Conservation (phyloP, 176 grass and related monocot species). For the Triticum urartu region DNA sequence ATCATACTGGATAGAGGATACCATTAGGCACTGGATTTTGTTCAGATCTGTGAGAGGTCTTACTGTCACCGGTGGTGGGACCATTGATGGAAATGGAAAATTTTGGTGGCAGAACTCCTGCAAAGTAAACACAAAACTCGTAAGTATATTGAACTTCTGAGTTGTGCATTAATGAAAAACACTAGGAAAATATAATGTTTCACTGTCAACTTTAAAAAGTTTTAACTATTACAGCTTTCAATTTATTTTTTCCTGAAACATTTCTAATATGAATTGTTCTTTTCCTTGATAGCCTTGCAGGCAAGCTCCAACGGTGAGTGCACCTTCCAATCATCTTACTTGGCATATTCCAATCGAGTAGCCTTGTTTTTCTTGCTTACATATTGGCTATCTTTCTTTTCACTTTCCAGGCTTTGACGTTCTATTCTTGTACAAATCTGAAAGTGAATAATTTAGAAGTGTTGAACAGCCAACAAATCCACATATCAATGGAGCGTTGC, state of each 20-base stretch:
- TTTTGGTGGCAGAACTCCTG: constrained; percentile 70
- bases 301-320: constrained; percentile 47
- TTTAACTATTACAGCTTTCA: not conserved
- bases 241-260: not conserved
- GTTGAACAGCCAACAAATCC: constrained; percentile 43
- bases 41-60: constrained; percentile 41
- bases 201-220: not conserved
- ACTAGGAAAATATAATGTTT: not conserved
- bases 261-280: constrained; percentile 14
- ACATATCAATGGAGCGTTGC: constrained; percentile 39
- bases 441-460: constrained; percentile 35
- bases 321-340: not conserved
- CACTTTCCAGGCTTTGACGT: constrained; percentile 43
- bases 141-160: constrained; percentile 17
- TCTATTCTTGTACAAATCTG: constrained; percentile 50
- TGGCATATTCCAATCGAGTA: not conserved
- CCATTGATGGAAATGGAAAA: constrained; percentile 64
- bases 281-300: constrained; percentile 50
- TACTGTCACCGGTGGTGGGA: constrained; percentile 52
- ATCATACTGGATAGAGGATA: constrained; percentile 38
- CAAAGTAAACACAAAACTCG: constrained; percentile 50
- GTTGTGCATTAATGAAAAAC: not conserved
- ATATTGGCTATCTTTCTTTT: not conserved
- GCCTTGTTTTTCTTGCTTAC: not conserved
- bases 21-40: constrained; percentile 47